Conservation (phyloP, 2,329 filamentous ascomycete species). For the Diaporthe helianthi region DNA sequence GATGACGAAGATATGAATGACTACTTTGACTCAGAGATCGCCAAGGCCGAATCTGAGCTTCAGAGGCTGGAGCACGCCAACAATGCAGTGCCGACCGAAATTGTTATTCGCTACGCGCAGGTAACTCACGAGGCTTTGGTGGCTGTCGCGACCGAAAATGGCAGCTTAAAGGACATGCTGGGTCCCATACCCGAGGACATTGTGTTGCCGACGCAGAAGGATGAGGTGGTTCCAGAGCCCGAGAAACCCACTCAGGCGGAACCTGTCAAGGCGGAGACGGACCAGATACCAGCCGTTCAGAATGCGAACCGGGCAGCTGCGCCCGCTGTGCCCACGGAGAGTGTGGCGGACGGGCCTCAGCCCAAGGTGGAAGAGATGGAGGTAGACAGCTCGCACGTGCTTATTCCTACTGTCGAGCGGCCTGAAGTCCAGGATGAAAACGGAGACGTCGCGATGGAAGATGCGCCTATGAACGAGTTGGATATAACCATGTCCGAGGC, state of each 20-base stretch:
- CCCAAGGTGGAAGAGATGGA: conserved; percentile 53
- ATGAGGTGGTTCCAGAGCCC: conserved; percentile 33
- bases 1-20: conserved; percentile 65
- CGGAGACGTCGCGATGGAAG: conserved; percentile 48
- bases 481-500: conserved; percentile 22
- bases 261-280: conserved; percentile 21
- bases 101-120: conserved; percentile 55
- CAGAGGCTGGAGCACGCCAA: conserved; percentile 52
- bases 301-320: conserved; percentile 34
- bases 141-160: conserved; percentile 53
- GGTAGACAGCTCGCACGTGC: conserved; percentile 43
- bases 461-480: conserved; percentile 37
- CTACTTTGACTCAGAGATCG: conserved; percentile 61
- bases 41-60: conserved; percentile 58
- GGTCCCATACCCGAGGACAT: conserved; percentile 49
- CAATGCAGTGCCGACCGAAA: conserved; percentile 48
- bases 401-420: conserved; percentile 38
- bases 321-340: conserved; percentile 29
- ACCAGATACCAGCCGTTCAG: neutral
- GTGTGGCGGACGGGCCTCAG: conserved; percentile 37
- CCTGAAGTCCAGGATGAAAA: conserved; percentile 36
- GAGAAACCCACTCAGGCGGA: conserved; percentile 34
- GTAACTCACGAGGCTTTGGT: conserved; percentile 58
- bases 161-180: conserved; percentile 53
- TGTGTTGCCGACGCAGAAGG: conserved; percentile 36